Percentiles rank a stretch among this genome's conserved stretches.
Conservation (phyloP, 768 basidiomycete genomes). For the Pilatotrama ljubarskyi region DNA sequence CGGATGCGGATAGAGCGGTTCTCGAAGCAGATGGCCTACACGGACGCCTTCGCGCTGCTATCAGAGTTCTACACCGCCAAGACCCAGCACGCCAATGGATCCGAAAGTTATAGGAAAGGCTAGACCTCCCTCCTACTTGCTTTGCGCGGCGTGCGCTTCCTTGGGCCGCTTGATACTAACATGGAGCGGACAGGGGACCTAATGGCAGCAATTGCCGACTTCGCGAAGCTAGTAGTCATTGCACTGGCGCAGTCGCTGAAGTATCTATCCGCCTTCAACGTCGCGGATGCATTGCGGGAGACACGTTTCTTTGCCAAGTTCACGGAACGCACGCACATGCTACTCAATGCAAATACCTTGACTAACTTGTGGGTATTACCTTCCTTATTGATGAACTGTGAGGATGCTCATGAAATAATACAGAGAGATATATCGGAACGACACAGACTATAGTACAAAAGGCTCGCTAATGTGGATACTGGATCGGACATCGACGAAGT, state of each 20-base stretch:
- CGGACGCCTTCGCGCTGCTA: slow-evolving; percentile 67
- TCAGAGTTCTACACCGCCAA: slow-evolving; percentile 66
- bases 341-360: slow-evolving; percentile 85
- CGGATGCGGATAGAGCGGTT: slow-evolving; percentile 67
- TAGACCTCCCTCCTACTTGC: not conserved
- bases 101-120: slow-evolving; percentile 50
- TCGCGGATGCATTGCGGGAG: slow-evolving; percentile 78
- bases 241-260: slow-evolving; percentile 72
- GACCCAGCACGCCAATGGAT: slow-evolving; percentile 38
- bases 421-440: slow-evolving; percentile 90
- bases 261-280: slow-evolving; percentile 70
- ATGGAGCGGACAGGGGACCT: slow-evolving; percentile 47
- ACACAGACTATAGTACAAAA: slow-evolving; percentile 69
- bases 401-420: not conserved
- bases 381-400: not conserved
- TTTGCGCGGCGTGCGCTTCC: not conserved
- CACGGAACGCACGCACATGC: slow-evolving; percentile 77
- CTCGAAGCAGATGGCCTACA: slow-evolving; percentile 53
- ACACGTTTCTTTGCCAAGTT: slow-evolving; percentile 81
- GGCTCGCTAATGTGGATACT: slow-evolving; percentile 87
- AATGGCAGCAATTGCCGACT: slow-evolving; percentile 59
- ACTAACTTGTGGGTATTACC: slow-evolving; percentile 58
- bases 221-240: slow-evolving; percentile 70
- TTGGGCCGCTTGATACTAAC: too few species aligned
- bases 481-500: slow-evolving; percentile 84